A percentile compares a stretch with the other conserved stretches of the same genome.
These are phyloP conservation scores for Erysimum cheiri DNA, from an alignment of 441 rosid genomes.

Conservation along the genomic window DNA sequence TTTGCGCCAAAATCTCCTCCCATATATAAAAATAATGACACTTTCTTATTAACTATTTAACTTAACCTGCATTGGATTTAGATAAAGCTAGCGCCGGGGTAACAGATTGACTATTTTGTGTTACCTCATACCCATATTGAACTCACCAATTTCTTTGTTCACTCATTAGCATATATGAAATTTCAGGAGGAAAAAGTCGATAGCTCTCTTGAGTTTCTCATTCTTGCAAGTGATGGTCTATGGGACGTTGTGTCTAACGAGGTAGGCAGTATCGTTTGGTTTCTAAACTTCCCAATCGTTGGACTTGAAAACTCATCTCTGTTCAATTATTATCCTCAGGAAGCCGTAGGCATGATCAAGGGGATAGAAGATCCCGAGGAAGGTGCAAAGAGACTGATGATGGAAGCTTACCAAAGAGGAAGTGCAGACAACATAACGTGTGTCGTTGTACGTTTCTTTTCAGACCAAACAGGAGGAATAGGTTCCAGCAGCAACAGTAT, in stretches of 20 bases:
- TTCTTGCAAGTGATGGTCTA: slow-evolving; percentile 98
- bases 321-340: slow-evolving; percentile 52
- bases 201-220: slow-evolving; percentile 91
- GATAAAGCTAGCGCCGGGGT: not conserved
- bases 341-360: slow-evolving; percentile 85
- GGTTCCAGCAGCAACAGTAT: slow-evolving; percentile 43
- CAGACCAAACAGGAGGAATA: slow-evolving; percentile 51
- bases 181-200: slow-evolving; percentile 91
- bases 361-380: slow-evolving; percentile 78
- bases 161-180: slow-evolving; percentile 21
- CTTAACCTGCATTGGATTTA: not conserved
- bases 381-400: slow-evolving; percentile 83
- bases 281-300: not conserved
- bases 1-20: slow-evolving; percentile 7
- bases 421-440: slow-evolving; percentile 98
- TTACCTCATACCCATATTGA: not conserved
- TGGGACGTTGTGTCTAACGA: slow-evolving; percentile 98
- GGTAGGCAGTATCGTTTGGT: slow-evolving; percentile 48
- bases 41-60: not conserved
- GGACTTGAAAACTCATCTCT: slow-evolving; percentile 4
- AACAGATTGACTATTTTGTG: not conserved
- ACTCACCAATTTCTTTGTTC: not conserved
- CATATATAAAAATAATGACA: not conserved
- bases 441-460: slow-evolving; percentile 85
- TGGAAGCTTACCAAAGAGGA: slow-evolving; percentile 90